Base-by-base conservation (phyloP, 2,329 filamentous ascomycete species). In the Cordyceps tenuipes region DNA sequence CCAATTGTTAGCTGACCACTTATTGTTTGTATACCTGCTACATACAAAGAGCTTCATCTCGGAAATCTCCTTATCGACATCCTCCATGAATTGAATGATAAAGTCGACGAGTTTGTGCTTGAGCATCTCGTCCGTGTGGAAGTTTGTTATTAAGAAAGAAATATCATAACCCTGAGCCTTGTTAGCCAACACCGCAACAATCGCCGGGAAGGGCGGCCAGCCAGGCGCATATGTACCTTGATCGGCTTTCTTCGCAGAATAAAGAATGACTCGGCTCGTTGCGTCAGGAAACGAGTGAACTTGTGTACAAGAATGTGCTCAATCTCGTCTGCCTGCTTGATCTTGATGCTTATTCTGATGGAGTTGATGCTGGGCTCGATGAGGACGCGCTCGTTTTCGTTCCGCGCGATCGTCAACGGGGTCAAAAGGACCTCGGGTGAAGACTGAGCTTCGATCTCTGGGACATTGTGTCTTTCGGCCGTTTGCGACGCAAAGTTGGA, bases 11-110 rank as follows among this genome's bases (percentile, higher is more conserved):
- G 53, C 57, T 36, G 62, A 60, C 71, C 50, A 68, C 64, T 34
- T 23, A 31, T 13, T 5, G 10, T 26, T 19, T 57, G 34, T 31
- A 17, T 2, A 46, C 3, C 21, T 48, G n/a, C 51, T 36, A 80
- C 90, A 67, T 83, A 97, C 93, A 76, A 99, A 99, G 69, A 99
- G 88, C 83, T 99, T 99, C 94, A 99, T 97, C 78, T 99, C 95
- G 3, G 94, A 97, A 62, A 99, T 99, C 76, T 99, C 94, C 81
- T 99, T 99, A 75, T 99, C 95, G 5, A 99, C 95, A 74, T 99
- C 94, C 75, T 99, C 93, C 93, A 99, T 97, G 71, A 99, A 99
- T 71, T 97, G 88, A 66, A 99, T 97, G 67, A 99, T 96, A 70
- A 99, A 99, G 74, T 99, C 94, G 39, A 99, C 95, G 67, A 99